Base-by-base conservation (phyloP, 768 basidiomycete species). In the Megacollybia marginata region DNA sequence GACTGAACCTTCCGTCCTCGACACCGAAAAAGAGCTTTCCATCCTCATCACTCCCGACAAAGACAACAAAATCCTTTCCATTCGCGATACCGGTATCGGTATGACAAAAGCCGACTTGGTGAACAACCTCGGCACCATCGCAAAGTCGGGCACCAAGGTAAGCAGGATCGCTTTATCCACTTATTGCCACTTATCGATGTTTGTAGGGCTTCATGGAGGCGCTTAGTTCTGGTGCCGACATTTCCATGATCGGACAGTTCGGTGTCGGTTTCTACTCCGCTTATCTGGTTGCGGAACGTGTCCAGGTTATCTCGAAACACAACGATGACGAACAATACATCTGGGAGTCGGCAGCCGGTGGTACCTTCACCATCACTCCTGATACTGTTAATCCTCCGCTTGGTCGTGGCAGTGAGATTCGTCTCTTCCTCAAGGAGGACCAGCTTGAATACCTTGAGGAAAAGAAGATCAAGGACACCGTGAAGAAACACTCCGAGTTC, bases 261-360 rank as follows among this genome's bases (percentile, higher is more conserved):
- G 92, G 95, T 93, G 95, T 99, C 69, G 95, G 95, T 76, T 98
- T 98, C 85, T 98, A 99, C 83, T 97, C 95, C 44, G 90, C 92
- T 13, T 98, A 98, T 81, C 92, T 99, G 61, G 94, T 99, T 57
- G 94, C 95, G 59, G 95, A 99, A 74, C 86, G 87, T 57, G 95
- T 99, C 4, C 94, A 96, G 70, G 92, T 99, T 65, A 87, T 97
- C 71, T 92, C 94, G 57, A 99, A 99, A 75, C 94, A 99, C 80
- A 98, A 99, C 63, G 95, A 98, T 61, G 95, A 98, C 67, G 96
- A 98, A 74, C 95, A 98, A 71, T 98, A 99, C 76, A 93, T 99
- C 71, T 99, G 95, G 96, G 95, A 99, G 79, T 99, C 95, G n/a
- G 88, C 96, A 55, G 95, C 95, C 32, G 96, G 95, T 65, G 96